A percentile compares a stretch with the other conserved stretches of the same genome.
Conservation (phyloP, 2,329 filamentous ascomycete species). For the Tolypocladium pustulatum region DNA sequence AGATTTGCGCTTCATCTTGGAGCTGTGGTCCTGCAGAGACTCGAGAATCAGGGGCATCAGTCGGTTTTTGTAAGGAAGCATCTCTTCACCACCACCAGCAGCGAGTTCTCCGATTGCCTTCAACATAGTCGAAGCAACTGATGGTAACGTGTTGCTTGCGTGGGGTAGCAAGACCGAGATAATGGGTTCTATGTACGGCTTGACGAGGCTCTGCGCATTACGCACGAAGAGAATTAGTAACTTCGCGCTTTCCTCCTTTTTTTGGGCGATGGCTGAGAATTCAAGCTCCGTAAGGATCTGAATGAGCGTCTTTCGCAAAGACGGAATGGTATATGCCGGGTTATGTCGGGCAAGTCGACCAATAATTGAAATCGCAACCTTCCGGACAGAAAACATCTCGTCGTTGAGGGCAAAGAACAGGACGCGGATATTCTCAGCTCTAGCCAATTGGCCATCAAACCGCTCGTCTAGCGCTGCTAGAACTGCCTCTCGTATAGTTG, state of each 20-base stretch:
- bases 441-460: constrained; percentile 92
- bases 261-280: constrained; percentile 85
- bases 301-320: constrained; percentile 85
- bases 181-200: constrained; percentile 95
- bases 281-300: constrained; percentile 94
- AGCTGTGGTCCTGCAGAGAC: constrained; percentile 87
- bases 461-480: constrained; percentile 81
- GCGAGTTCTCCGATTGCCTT: constrained; percentile 91
- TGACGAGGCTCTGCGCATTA: constrained; percentile 85
- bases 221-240: constrained; percentile 86
- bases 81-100: constrained; percentile 86
- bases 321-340: constrained; percentile 94
- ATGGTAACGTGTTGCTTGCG: constrained; percentile 71
- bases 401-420: constrained; percentile 94
- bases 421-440: constrained; percentile 92
- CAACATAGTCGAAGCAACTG: constrained; percentile 85
- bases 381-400: constrained; percentile 82
- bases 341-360: constrained; percentile 85
- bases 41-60: constrained; percentile 95
- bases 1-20: constrained; percentile 79
- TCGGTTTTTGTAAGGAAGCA: constrained; percentile 80
- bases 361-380: constrained; percentile 93
- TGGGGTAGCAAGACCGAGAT: constrained; percentile 90
- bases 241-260: constrained; percentile 94
- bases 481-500: constrained; percentile 80